A percentile compares a stretch with the other conserved stretches of the same genome.
phyloP scores from a whole-genome alignment of 2,329 filamentous ascomycete species.

The Trichoderma sp. region DNA sequence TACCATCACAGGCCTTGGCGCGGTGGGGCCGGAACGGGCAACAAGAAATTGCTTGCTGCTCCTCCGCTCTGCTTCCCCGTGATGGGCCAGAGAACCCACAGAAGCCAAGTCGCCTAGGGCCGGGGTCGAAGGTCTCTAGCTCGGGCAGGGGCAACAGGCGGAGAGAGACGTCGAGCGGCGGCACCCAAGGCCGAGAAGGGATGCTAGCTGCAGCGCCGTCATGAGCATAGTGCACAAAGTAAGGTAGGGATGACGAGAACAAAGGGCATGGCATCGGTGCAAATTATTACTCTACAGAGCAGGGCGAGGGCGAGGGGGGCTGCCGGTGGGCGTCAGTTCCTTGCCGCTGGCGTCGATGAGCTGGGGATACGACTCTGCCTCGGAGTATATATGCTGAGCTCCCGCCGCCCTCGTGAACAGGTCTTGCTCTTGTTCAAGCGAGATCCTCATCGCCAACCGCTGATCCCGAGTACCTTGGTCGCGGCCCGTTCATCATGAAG shows the following conservation, averaged over 20 bases:
- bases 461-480: slow-evolving; percentile 25
- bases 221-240: slow-evolving; percentile 1
- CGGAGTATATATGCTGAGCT: slow-evolving; percentile 21
- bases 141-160: slow-evolving; percentile 12
- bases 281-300: not conserved
- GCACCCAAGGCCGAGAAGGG: slow-evolving; percentile 18
- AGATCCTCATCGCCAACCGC: slow-evolving; percentile 24
- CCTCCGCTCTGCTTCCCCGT: slow-evolving; percentile 21
- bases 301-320: not conserved
- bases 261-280: not conserved
- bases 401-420: slow-evolving; percentile 13
- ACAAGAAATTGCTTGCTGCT: slow-evolving; percentile 23
- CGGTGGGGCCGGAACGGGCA: slow-evolving; percentile 23
- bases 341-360: not conserved
- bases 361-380: slow-evolving; percentile 19
- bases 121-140: slow-evolving; percentile 13
- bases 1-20: slow-evolving; percentile 17
- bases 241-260: slow-evolving; percentile 16
- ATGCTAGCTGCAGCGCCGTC: slow-evolving; percentile 21
- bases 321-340: not conserved
- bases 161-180: slow-evolving; percentile 18
- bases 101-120: slow-evolving; percentile 2
- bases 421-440: slow-evolving; percentile 17
- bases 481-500: slow-evolving; percentile 40
- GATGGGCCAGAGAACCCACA: not conserved